Evolutionary conservation across 2,329 filamentous ascomycete species (phyloP), one percentile per base, ranked within the genome.

Genomic region (Colletotrichum sp.): DNA sequence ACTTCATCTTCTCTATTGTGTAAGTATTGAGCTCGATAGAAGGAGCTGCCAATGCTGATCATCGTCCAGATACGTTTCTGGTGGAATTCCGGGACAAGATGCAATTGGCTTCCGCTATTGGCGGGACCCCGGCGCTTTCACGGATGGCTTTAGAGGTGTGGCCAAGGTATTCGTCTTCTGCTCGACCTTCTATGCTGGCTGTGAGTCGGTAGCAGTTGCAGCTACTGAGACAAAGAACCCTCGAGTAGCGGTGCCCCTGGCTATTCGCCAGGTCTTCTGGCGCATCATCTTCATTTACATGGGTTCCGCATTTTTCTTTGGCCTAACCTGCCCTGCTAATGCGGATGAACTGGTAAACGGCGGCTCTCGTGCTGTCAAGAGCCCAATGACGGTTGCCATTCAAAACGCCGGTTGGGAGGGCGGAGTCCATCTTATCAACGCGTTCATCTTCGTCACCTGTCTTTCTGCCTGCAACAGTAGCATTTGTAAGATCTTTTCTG

Each of bases 341-440:
- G 91, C 93, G 1, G 84, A 89, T 5, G 90, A 90, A 1, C 88
- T 96, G 1, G 87, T 94, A 55, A 91, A 91, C 32, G 91, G 90
- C 6, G 83, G 83, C 5, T 92, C 90, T 71, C 90, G 92, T 73
- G 93, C 93, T 0, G 87, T 95, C 30, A 90, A 93, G 83, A 94
- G 92, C 24, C 93, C 93, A 1, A 94, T 95, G 89, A 95, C 93
- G 0, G 90, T 95, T 75, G 93, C 93, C 2, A 90, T 96, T 62
- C 91, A 93, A 77, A 95, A 91, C 75, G 94, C 94, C 2, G 94
- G 94, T 2, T 96, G 93, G 90, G 84, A 93, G 71, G 91, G 90
- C 30, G 94, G 93, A 71, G 93, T 94, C 1, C 92, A 96, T 81
- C 89, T 96, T 2, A 94, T 96, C 85, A 96, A 96, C 78, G 93